Evolutionary conservation across 2,329 filamentous ascomycete genomes (phyloP).

Genomic region (Fusarium domesticum): DNA sequence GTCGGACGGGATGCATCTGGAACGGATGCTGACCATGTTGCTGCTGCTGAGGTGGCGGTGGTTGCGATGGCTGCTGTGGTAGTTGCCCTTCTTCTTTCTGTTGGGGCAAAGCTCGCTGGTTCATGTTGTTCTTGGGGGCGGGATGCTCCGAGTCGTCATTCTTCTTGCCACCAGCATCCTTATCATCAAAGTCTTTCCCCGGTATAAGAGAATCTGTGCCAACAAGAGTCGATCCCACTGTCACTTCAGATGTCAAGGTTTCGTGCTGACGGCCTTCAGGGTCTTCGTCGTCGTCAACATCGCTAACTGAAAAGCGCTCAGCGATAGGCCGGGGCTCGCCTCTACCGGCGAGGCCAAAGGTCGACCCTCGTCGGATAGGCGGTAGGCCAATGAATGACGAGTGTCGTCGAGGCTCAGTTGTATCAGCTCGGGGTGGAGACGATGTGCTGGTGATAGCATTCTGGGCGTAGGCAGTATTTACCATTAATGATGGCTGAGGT

Average conservation of each 20-base stretch:
- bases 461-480: conserved; percentile 2
- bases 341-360: conserved; percentile 45
- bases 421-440: conserved; percentile 17
- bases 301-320: conserved; percentile 32
- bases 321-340: conserved; percentile 35
- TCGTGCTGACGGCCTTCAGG: conserved; percentile 16
- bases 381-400: conserved; percentile 57
- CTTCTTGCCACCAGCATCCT: conserved; percentile 10
- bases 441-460: not conserved
- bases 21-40: conserved; percentile 17
- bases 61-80: conserved; percentile 1
- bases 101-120: conserved; percentile 6
- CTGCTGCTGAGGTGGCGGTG: not conserved
- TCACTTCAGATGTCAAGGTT: conserved; percentile 20
- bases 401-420: conserved; percentile 38
- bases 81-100: conserved; percentile 6
- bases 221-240: conserved; percentile 19
- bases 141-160: not conserved
- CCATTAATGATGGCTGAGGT: conserved; percentile 6
- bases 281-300: conserved; percentile 34
- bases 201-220: conserved; percentile 17
- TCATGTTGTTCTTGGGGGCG: not conserved
- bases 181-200: conserved; percentile 16
- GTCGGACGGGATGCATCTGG: conserved; percentile 19
- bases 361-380: conserved; percentile 56